Evolutionary conservation across 257 asterid genomes (phyloP), one percentile per base, ranked within the genome.

Genomic region (Solanum boliviense): DNA sequence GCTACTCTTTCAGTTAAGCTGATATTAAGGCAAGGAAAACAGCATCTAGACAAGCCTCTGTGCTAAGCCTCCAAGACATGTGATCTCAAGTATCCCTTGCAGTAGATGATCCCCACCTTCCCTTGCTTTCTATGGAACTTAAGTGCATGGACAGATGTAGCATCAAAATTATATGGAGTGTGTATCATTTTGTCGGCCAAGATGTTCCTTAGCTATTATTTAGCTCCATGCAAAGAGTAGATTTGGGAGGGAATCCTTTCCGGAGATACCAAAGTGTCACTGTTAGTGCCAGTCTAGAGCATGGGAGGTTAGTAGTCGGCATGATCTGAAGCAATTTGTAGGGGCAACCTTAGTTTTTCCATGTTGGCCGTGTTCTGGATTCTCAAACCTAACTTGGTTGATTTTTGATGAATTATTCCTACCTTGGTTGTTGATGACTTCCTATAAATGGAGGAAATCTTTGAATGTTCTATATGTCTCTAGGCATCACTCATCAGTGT

Each of bases 231-330:
- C 18, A 6, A 44, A 10, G 3, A 5, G 39, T 82, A 29, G 70
- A 48, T 16, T 79, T 46, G 20, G 39, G 85, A 48, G 1, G 41
- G 20, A 48, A 46, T 4, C 29, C 29, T 48, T 82, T 10, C 16
- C 0, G 4, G 25, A 29, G 44, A 82, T 82, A 29, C 41, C 70
- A 1, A 82, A 46, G 29, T 29, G 0, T 48, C 3, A 0, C 44
- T 29, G 70, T 48, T 48, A 20, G 44, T 48, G 7, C 44, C 31
- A 3, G 20, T 29, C 70, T 82, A 48, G 31, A 82, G 70, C 41
- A 29, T 18, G 70, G 41, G 3, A 48, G 70, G 31, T 6, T 5
- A 1, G 39, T 48, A 0, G 8, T 81, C 6, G 2, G 0, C 29
- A 81, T 16, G 39, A 18, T 18, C 41, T 5, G 11, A 15, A 9